Evolutionary conservation across 75 land plant species (phyloP).

Genomic region (Selaginella moellendorffii): DNA sequence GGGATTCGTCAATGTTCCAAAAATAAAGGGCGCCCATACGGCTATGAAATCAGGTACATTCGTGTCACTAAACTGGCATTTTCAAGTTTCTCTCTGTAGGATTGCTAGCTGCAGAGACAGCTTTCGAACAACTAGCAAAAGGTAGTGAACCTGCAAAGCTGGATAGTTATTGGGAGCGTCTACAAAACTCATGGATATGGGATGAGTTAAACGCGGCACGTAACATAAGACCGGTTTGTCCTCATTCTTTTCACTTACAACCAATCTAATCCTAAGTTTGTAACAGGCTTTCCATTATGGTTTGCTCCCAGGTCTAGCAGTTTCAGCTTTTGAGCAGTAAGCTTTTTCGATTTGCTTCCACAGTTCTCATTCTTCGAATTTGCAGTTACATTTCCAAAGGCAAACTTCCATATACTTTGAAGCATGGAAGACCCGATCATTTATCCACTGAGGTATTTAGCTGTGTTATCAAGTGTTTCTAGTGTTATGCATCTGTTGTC

Average conservation of each 20-base stretch:
- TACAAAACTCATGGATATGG: constrained; percentile 88
- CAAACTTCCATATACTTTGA: constrained; percentile 55
- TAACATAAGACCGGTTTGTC: constrained; percentile 71
- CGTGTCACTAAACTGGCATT: neutral
- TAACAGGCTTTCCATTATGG: constrained; percentile 84
- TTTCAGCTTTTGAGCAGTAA: constrained; percentile 82
- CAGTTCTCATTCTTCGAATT: constrained; percentile 1
- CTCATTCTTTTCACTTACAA: neutral
- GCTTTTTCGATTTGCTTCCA: constrained; percentile 13
- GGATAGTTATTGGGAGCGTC: constrained; percentile 53
- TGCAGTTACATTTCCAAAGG: constrained; percentile 58
- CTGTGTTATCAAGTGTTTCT: neutral
- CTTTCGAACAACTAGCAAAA: constrained; percentile 43
- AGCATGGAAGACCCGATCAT: constrained; percentile 92
- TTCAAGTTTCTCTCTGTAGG: constrained; percentile 33
- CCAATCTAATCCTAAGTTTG: neutral
- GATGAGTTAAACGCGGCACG: constrained; percentile 62
- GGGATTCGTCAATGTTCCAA: constrained; percentile 91
- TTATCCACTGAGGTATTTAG: constrained; percentile 55
- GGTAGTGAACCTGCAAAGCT: constrained; percentile 23
- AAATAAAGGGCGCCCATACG: constrained; percentile 94
- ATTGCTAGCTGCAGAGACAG: constrained; percentile 91
- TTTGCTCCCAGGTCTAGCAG: constrained; percentile 63
- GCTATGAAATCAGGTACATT: constrained; percentile 91
- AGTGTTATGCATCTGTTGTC: neutral